These are phyloP conservation scores for Globisporangium irregulare DNA, from an alignment of 352 stramenopile genomes.

Conservation along the genomic window DNA sequence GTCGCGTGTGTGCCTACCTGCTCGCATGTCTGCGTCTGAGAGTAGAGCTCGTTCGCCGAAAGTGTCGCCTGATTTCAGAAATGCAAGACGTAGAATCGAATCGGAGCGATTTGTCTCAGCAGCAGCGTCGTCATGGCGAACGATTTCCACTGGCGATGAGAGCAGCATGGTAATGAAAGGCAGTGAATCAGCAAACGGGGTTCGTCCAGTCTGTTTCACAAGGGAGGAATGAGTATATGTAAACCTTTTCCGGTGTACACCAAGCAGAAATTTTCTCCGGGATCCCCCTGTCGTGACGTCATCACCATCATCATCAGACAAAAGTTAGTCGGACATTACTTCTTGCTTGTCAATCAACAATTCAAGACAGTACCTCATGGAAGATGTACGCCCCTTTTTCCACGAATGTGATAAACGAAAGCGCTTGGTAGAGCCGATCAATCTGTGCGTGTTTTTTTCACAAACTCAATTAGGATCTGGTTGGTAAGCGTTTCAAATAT, in stretches of 20 bases:
- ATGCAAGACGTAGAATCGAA: constrained; percentile 34
- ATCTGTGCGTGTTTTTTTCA: constrained; percentile 27
- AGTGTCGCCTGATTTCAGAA: constrained; percentile 54
- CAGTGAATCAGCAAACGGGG: not conserved
- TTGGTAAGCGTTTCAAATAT: not conserved
- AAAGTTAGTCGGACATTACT: not conserved
- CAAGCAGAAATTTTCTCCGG: constrained; percentile 76
- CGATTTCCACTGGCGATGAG: constrained; percentile 45
- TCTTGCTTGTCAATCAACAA: not conserved
- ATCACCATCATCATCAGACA: not conserved
- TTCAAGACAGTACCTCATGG: constrained; percentile 32
- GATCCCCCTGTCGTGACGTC: constrained; percentile 41
- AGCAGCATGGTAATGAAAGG: not conserved
- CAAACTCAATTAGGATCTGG: not conserved
- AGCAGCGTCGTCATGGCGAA: constrained; percentile 26
- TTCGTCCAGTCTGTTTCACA: not conserved
- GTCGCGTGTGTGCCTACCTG: constrained; percentile 49
- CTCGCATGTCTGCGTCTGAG: constrained; percentile 50
- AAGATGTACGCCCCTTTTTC: constrained; percentile 61
- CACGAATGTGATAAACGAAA: constrained; percentile 43
- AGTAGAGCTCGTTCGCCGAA: constrained; percentile 77
- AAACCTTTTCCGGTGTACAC: constrained; percentile 73
- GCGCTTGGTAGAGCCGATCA: constrained; percentile 73
- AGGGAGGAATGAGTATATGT: not conserved
- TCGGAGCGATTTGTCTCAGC: not conserved